Evolutionary conservation across 208 protist species (phyloP), one percentile per base, ranked within the genome.

Genomic region (Leishmania gerbilli): DNA sequence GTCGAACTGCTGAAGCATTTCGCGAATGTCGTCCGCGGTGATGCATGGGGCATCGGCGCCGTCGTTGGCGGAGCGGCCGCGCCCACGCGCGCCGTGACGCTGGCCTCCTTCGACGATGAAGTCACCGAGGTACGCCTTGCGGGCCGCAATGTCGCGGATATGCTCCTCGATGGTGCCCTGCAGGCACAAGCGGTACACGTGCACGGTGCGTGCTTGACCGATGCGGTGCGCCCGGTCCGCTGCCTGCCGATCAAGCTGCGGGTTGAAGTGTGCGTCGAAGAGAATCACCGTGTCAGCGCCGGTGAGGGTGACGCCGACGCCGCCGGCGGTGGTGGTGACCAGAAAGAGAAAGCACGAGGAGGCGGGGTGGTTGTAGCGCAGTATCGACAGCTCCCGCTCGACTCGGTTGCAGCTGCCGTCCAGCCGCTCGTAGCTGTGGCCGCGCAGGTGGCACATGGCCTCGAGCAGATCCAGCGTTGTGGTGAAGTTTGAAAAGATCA

Each of bases 251-350:
- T 99, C 99, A 55, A 99, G 93, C 82, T 99, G 98, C 24, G 99
- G 99, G 86, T 99, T 99, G 95, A 98, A 99, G 85, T 99, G 98
- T 3, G 90, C 86, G 83, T 99, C 98, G 88, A 97, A 99, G 56
- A 99, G 92, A 76, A 99, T 97, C 34, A 99, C 98, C 37, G 96
- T 98, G 88, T 99, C 97, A 11, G 98, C 92, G 6, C 95, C 99
- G 1, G 98, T 98, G 7, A 99, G 90, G 53, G 99, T 99, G 76
- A 99, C 98, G 68, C 99, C 99, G 8, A 99, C 94, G 42, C 99
- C 99, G 74, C 99, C 99, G 11, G 99, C 98, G 24, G 98, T 96
- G 17, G 99, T 99, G 31, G 94, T 98, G 31, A 99, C 87, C 15
- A 99, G 87, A 82, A 99, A 99, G 2, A 99, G 58, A 88, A 99